Evolutionary conservation across 2,329 filamentous ascomycete genomes (phyloP).

Genomic region (Diaporthe eres): DNA sequence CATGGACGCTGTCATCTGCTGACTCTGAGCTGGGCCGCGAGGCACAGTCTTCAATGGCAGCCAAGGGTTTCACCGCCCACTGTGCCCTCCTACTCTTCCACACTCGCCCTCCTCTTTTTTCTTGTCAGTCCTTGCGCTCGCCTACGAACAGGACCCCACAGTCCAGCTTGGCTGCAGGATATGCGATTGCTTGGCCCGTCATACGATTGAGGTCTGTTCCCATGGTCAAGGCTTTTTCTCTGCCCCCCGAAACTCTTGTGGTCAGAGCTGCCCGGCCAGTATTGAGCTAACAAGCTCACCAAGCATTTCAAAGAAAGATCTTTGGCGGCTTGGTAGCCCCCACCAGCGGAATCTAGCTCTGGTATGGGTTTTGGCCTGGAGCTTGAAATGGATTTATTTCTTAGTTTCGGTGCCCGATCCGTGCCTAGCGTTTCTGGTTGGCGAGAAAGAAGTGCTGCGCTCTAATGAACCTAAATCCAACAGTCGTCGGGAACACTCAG

Average conservation of each 20-base stretch:
- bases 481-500: background rate
- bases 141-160: background rate
- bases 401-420: slow-evolving; percentile 11
- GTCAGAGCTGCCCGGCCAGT: slow-evolving; percentile 1
- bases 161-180: slow-evolving; percentile 18
- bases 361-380: background rate
- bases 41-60: background rate
- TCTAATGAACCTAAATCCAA: background rate
- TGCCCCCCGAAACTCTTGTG: background rate
- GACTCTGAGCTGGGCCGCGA: background rate
- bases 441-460: background rate
- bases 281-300: slow-evolving; percentile 17
- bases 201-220: background rate
- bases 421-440: background rate
- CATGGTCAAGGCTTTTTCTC: background rate
- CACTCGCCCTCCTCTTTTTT: background rate
- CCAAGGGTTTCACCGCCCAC: slow-evolving; percentile 7
- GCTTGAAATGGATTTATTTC: background rate
- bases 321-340: background rate
- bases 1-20: background rate
- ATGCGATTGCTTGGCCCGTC: slow-evolving; percentile 10
- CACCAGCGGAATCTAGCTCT: background rate
- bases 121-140: background rate
- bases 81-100: slow-evolving; percentile 5
- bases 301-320: slow-evolving; percentile 15